Evolutionary conservation across 2,329 filamentous ascomycete genomes (phyloP).

Genomic region (Aspergillus udagawae): DNA sequence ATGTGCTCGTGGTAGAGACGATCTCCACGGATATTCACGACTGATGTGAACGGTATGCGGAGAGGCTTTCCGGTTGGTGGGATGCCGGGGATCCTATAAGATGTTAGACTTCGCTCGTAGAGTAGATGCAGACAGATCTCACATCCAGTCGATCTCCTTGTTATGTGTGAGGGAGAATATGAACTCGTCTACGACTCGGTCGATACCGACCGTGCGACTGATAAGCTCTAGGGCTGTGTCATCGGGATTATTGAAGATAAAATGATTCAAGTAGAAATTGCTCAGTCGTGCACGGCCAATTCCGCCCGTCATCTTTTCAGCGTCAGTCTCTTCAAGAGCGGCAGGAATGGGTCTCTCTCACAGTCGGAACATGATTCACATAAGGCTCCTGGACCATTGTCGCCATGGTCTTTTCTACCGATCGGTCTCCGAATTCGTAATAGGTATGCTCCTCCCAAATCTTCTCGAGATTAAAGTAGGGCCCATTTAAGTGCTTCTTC

Average conservation of each 20-base stretch:
- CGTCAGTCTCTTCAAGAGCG: background rate
- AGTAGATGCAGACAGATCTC: constrained; percentile 28
- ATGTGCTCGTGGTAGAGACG: constrained; percentile 69
- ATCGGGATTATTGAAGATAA: constrained; percentile 68
- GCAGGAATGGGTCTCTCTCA: constrained; percentile 36
- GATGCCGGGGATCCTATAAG: constrained; percentile 52
- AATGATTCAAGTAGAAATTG: constrained; percentile 67
- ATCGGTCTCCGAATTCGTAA: constrained; percentile 65
- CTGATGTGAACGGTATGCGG: constrained; percentile 59
- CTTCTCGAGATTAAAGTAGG: constrained; percentile 68
- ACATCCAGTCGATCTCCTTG: constrained; percentile 66
- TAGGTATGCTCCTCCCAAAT: constrained; percentile 77
- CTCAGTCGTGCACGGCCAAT: constrained; percentile 62
- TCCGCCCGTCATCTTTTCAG: constrained; percentile 56
- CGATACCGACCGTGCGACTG: constrained; percentile 66
- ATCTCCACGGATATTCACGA: constrained; percentile 66
- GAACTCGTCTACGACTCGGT: constrained; percentile 70
- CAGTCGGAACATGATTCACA: constrained; percentile 71
- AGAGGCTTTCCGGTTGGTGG: constrained; percentile 54
- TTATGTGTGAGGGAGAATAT: constrained; percentile 62
- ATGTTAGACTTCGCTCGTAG: background rate
- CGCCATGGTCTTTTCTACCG: constrained; percentile 70
- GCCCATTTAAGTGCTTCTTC: constrained; percentile 60
- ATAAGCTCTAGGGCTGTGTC: constrained; percentile 66
- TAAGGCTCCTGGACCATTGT: constrained; percentile 78